Evolutionary conservation across 2,329 filamentous ascomycete species (phyloP), one percentile per base, ranked within the genome.

Genomic region (Ophiocordyceps australis): DNA sequence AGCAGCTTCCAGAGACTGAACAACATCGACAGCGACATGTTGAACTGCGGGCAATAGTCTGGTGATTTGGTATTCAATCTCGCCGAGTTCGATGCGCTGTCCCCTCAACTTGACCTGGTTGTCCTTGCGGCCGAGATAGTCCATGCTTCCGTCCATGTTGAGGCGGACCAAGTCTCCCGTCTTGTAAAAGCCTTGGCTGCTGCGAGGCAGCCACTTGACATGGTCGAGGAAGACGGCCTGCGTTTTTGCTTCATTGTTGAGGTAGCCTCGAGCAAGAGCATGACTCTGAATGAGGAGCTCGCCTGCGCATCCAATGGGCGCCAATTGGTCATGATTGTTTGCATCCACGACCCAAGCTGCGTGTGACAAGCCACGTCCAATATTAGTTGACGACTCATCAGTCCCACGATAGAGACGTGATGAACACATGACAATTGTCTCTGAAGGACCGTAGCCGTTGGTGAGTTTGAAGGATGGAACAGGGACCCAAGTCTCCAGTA

Each of bases 61-160:
- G 2, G 20, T 10, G 12, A 40, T 22, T 2, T 29, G 27, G 5
- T 34, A 19, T 21, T 42, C 41, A 8, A 43, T 20, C 23, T 42
- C 41, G 0, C 32, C 37, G n/a, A 63, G 47, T 42, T 63, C 71
- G 23, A 66, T 50, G 25, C 65, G 44, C 31, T 59, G 68, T 14
- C 71, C 72, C n/a, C 57, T 54, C 7, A 72, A 43, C 40, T 73
- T 73, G 25, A 69, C 54, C 37, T 71, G 65, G 0, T 52, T 54
- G 33, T 72, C 65, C 32, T 63, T 66, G 10, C 66, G 50, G 22
- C 62, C 63, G 17, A 62, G 35, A 26, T 54, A 62, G 0, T 47
- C 35, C 8, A 64, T 38, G 10, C 39, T 41, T 1, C 54, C 52
- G 25, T 59, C 47, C 0, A 40, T 36, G 16, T 50, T 40, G 14